Evolutionary conservation across 768 basidiomycete genomes (phyloP), one percentile per base, ranked within the genome.

Genomic region (Terana coerulea): DNA sequence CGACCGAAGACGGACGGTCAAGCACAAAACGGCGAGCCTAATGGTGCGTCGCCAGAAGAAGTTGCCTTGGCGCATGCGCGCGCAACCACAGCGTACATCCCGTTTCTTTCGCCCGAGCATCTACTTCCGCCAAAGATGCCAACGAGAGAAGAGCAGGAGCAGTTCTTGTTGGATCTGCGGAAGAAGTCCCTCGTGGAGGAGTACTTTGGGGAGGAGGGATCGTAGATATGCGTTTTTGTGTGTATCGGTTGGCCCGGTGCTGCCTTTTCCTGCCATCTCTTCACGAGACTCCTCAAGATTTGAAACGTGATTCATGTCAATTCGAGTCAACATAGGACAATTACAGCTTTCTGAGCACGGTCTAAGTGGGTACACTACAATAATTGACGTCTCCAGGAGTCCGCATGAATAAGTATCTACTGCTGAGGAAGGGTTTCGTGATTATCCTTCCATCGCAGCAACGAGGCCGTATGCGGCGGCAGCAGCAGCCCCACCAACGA

Each of bases 401-500:
- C 26, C 26, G 26, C 42, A 43, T 43, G 25, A 35, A 35, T 35
- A 17, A 35, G 34, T 14, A 12, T 35, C 34, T 35, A 35, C 34
- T 14, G 34, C 34, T 14, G 14, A 39, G 37, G 24, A 19, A 39
- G 17, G 24, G 47, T 37, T 28, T 22, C n/a, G n/a, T 47, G 24
- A 47, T 34, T 22, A 49, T 45, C 28, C 52, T 56, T 81, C 81
- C 33, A 86, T 61, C 1, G 73, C 60, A 29, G 72, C 75, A 45
- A 85, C 83, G 45, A 84, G 71, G 11, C 69, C 77, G 54, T 80
- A 86, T 0, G 85, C 82, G 0, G 84, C 82, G 0, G 81, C 92
- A 0, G 95, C 95, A 0, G 95, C 95, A 0, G 88, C 69, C 10
- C 93, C 94, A 30, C 95, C 95, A 0, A 98, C 95, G 35, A 88